Conservation (phyloP, 768 basidiomycete species). For the Pleurotus tuber-regium region DNA sequence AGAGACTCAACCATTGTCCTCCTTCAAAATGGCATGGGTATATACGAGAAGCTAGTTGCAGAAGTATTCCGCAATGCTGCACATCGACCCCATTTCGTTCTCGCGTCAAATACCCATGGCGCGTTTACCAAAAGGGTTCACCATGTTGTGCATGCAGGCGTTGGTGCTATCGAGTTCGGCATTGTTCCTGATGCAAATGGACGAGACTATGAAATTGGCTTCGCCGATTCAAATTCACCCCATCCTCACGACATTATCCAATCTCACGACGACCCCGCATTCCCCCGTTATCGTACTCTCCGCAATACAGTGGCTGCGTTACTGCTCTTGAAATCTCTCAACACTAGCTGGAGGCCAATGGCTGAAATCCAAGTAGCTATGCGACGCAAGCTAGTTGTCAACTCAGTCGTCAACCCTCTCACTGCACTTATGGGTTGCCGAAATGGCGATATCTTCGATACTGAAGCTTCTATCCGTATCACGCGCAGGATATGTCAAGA, state of each 20-base stretch:
- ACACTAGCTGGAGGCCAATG: constrained; percentile 65
- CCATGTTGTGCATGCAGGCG: constrained; percentile 67
- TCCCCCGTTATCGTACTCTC: constrained; percentile 54
- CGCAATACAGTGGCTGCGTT: constrained; percentile 69
- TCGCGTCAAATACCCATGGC: constrained; percentile 82
- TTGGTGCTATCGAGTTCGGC: constrained; percentile 74
- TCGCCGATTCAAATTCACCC: neutral
- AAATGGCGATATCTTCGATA: constrained; percentile 70
- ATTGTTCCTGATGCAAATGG: constrained; percentile 14
- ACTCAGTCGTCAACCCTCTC: constrained; percentile 81
- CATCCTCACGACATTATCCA: constrained; percentile 40
- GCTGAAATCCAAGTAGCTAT: constrained; percentile 64
- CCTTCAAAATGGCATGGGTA: constrained; percentile 92
- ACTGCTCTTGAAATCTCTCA: constrained; percentile 50
- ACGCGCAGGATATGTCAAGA: constrained; percentile 64
- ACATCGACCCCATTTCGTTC: constrained; percentile 80
- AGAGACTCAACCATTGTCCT: constrained; percentile 79
- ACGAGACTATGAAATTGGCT: constrained; percentile 5
- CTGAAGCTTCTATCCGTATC: constrained; percentile 41
- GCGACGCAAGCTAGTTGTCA: constrained; percentile 80
- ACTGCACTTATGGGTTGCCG: constrained; percentile 77
- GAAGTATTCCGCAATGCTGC: constrained; percentile 70
- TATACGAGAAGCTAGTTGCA: constrained; percentile 69
- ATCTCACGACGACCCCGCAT: constrained; percentile 33
- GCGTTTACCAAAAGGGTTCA: constrained; percentile 52